A percentile compares a stretch with the other conserved stretches of the same genome.
Evolutionary conservation across 1,284 basidiomycete species (phyloP).

Genomic region (Irpex sp.): DNA sequence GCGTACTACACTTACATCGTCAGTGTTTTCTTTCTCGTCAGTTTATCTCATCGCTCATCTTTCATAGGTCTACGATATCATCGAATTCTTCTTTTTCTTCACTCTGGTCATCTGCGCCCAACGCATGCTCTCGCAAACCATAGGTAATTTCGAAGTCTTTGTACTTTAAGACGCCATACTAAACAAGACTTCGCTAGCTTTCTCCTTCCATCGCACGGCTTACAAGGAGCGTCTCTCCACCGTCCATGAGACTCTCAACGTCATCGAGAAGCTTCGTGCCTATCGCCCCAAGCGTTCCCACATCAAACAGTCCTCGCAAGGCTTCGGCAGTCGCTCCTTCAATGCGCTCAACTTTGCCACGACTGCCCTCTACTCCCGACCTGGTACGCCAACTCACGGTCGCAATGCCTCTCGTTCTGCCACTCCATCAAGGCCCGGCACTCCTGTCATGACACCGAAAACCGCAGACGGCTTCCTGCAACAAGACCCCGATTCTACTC

Average conservation of each 20-base stretch:
- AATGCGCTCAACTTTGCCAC: conserved; percentile 9
- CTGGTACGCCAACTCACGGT: conserved; percentile 19
- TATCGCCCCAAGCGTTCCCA: conserved; percentile 55
- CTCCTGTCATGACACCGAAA: conserved; percentile 17
- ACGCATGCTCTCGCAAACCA: conserved; percentile 59
- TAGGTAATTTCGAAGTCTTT: conserved; percentile 29
- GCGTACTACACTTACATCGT: conserved; percentile 51
- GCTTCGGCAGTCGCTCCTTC: conserved; percentile 17
- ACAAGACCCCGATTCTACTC: conserved; percentile 16
- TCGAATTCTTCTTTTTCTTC: conserved; percentile 69
- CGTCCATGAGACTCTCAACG: conserved; percentile 48
- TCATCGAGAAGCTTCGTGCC: conserved; percentile 65
- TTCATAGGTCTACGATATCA: conserved; percentile 43
- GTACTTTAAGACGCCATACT: too few relatives aligned
- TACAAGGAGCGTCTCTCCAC: conserved; percentile 67
- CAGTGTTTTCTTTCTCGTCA: conserved; percentile 14
- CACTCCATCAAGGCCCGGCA: conserved; percentile 9
- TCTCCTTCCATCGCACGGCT: conserved; percentile 70
- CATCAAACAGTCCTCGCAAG: conserved; percentile 22
- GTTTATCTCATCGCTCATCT: not conserved
- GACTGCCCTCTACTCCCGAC: conserved; percentile 19
- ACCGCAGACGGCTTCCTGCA: not conserved
- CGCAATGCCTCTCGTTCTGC: conserved; percentile 12
- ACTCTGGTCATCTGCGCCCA: conserved; percentile 54
- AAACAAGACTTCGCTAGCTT: conserved; percentile 32